Evolutionary conservation across 148 eudicot genomes (phyloP).

Genomic region (Arbutus unedo): DNA sequence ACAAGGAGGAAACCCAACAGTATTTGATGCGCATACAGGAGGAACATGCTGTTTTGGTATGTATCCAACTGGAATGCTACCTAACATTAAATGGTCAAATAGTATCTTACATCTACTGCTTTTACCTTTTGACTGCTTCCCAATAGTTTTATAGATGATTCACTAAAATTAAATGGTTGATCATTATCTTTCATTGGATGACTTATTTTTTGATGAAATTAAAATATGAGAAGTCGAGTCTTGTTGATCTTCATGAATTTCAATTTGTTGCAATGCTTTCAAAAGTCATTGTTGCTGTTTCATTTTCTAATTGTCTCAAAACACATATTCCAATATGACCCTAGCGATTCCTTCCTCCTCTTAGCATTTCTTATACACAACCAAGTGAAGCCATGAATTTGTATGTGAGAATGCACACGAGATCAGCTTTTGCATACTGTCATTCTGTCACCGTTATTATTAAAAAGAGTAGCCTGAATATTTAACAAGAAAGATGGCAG

Average conservation of each 20-base stretch:
- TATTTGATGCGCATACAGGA: conserved; percentile 54
- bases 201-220: neutral
- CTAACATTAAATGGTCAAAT: neutral
- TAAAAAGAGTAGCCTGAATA: neutral
- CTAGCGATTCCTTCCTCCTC: conserved; percentile 1
- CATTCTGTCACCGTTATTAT: neutral
- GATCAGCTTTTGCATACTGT: conserved; percentile 4
- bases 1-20: conserved; percentile 66
- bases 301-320: neutral
- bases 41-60: conserved; percentile 74
- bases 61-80: conserved; percentile 18
- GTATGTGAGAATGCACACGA: neutral
- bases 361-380: neutral
- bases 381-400: neutral
- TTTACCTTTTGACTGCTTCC: neutral
- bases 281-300: conserved; percentile 5
- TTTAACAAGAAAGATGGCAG: neutral
- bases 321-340: neutral
- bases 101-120: neutral
- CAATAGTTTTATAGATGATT: neutral
- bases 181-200: neutral
- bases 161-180: conserved; percentile 1
- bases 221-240: neutral
- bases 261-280: conserved; percentile 7
- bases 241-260: conserved; percentile 8